Conservation (phyloP, 2,329 filamentous ascomycete genomes). For the Aspergillus neoniger region DNA sequence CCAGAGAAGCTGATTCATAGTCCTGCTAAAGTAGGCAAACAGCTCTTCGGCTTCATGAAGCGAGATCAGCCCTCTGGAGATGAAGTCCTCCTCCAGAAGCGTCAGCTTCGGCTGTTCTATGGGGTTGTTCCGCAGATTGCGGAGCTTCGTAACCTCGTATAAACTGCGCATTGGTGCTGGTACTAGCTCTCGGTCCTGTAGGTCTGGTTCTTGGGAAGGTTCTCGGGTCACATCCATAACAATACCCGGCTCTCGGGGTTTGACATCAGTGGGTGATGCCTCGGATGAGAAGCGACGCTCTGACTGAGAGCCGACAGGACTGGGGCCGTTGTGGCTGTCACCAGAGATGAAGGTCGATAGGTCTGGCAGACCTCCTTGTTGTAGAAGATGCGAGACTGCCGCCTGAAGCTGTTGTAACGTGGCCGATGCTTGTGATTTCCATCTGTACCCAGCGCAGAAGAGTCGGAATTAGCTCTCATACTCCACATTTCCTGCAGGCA, state of each 20-base stretch:
- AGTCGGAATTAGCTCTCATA: not conserved
- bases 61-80: conserved; percentile 51
- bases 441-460: conserved; percentile 33
- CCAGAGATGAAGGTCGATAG: conserved; percentile 42
- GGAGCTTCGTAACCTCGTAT: conserved; percentile 57
- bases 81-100: conserved; percentile 52
- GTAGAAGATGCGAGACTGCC: conserved; percentile 50
- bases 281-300: conserved; percentile 29
- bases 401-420: conserved; percentile 47
- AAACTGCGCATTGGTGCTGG: conserved; percentile 56
- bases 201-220: conserved; percentile 46
- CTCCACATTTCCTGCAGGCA: not conserved
- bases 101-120: conserved; percentile 40
- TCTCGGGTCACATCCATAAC: conserved; percentile 50
- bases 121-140: conserved; percentile 43
- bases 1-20: conserved; percentile 56
- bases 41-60: conserved; percentile 54
- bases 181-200: conserved; percentile 47
- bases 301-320: conserved; percentile 33
- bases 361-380: conserved; percentile 45
- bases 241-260: conserved; percentile 29
- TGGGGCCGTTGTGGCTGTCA: conserved; percentile 27
- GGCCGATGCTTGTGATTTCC: conserved; percentile 48
- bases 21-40: conserved; percentile 54
- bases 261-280: conserved; percentile 29